Base-by-base conservation (phyloP, 352 stramenopile genomes). In the Phytophthora pistaciae region DNA sequence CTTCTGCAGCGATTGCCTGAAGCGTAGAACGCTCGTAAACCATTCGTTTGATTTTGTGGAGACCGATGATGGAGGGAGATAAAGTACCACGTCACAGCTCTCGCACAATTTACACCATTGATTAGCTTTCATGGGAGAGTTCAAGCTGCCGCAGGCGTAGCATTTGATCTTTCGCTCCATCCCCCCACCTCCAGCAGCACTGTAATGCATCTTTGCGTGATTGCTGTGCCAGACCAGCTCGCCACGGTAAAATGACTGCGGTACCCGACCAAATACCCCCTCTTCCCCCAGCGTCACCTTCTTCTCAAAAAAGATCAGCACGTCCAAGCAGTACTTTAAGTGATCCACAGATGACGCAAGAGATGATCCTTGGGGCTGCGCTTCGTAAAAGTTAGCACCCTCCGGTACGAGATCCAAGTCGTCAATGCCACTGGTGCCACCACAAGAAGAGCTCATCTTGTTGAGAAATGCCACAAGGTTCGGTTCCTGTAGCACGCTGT, bases 261-360 rank as follows among this genome's bases (percentile, higher is more conserved):
- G 90, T 0, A 96, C 78, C 13, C 84, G 84, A 20, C 84, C 82
- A 60, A 95, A 93, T 1, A 92, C 59, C 8, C 79, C 79, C 55
- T 83, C 80, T 62, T 92, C 82, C 13, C 84, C 85, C 23, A 93
- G 50, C 5, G 87, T 94, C 10, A 95, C 86, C 49, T 95, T 86
- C 60, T 96, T 96, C 60, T 96, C 90, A 57, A 96, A 95, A 55
- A 94, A 94, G 31, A 95, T 82, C 21, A 96, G 77, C 33, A 95
- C 88, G 58, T 96, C 90, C 14, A 95, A 72, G 46, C 83, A 93
- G 48, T 92, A 94, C 64, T 95, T 94, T 20, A 96, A 64, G 54
- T 93, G 83, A 46, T 93, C 87, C 14, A 96, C 80, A 16, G 83
- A 82, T 1, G 83, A 85, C 16, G 80, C 72, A 40, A 95, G 70